Conservation (phyloP, 202 grass and related monocot species). For the Zoysia matrella region DNA sequence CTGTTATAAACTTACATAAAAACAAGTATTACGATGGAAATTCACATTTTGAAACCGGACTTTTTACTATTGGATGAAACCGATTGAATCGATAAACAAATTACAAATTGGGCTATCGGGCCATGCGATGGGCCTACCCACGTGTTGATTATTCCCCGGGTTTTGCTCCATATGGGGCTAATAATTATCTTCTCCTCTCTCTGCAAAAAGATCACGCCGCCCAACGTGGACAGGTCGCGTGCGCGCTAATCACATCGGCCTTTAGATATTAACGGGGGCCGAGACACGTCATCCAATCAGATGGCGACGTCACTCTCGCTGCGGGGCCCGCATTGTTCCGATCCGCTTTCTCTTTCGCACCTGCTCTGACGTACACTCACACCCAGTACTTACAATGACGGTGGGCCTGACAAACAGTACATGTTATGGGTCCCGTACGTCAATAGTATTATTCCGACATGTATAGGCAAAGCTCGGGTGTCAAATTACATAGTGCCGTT, state of each 20-base stretch:
- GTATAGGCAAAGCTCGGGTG: too few species aligned
- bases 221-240: not conserved
- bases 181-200: conserved; percentile 26
- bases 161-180: conserved; percentile 16
- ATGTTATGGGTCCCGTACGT: rapidly evolving
- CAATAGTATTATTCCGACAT: not conserved
- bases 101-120: not conserved
- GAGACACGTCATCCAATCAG: not conserved
- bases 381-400: not conserved
- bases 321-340: not conserved
- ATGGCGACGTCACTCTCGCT: not conserved
- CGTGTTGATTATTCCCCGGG: conserved; percentile 23
- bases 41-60: too few species aligned
- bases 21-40: too few species aligned
- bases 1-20: too few species aligned
- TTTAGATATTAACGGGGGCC: conserved; percentile 1
- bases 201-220: conserved; percentile 30
- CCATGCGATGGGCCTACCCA: conserved; percentile 13
- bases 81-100: not conserved
- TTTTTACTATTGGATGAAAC: not conserved
- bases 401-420: not conserved
- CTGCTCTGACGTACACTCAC: not conserved
- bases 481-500: too few species aligned
- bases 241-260: not conserved
- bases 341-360: not conserved